Conservation (phyloP, 306 rosid genomes). For the Pyrus betulifolia region DNA sequence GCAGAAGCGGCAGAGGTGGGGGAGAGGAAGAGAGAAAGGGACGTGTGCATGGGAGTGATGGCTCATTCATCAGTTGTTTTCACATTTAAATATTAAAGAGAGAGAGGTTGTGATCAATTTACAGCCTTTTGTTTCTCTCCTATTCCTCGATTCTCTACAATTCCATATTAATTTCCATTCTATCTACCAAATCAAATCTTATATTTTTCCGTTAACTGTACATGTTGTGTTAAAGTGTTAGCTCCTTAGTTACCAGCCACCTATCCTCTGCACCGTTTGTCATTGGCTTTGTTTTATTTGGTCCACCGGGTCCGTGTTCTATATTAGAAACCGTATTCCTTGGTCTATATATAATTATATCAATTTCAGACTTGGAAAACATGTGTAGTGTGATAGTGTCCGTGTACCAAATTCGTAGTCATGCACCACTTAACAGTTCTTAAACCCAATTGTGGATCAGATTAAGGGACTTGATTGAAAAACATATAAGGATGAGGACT, state of each 20-base stretch:
- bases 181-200: conserved; percentile 3
- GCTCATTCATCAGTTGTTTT: conserved; percentile 74
- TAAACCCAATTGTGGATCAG: background rate
- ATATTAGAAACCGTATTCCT: background rate
- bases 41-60: conserved; percentile 93
- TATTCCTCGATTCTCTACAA: conserved; percentile 57
- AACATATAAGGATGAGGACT: background rate
- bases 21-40: conserved; percentile 66
- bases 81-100: conserved; percentile 38
- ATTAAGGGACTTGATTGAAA: background rate
- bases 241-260: background rate
- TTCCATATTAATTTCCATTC: conserved; percentile 39
- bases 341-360: background rate
- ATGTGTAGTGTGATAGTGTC: background rate
- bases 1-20: conserved; percentile 57
- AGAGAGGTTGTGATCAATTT: conserved; percentile 6
- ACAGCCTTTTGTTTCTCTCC: conserved; percentile 9
- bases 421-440: background rate
- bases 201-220: background rate
- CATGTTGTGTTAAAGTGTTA: background rate
- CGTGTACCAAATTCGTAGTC: background rate
- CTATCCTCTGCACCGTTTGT: background rate
- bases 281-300: background rate
- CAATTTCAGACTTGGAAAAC: background rate
- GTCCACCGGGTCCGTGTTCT: background rate